Evolutionary conservation across 192 early-diverging fungal species (phyloP).

Genomic region (Spinellus fusiger): DNA sequence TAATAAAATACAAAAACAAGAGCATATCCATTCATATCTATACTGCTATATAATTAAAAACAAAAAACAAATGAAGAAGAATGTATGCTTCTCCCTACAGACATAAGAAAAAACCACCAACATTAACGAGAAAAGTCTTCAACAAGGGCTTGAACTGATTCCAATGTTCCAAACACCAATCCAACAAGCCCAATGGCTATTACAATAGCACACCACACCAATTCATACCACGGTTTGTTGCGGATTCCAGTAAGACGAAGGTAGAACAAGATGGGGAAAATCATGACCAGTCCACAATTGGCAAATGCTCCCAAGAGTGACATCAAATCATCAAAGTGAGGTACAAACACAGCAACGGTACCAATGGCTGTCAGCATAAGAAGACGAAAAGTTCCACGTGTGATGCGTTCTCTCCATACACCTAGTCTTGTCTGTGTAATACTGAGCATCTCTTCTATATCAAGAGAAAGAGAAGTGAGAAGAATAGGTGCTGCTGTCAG

Average conservation of each 20-base stretch:
- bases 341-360: conserved; percentile 57
- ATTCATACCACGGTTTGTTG: conserved; percentile 33
- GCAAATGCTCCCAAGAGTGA: conserved; percentile 73
- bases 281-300: conserved; percentile 73
- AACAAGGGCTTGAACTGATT: conserved; percentile 48
- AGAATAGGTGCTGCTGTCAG: conserved; percentile 60
- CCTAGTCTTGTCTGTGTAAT: conserved; percentile 36
- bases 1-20: too few species aligned
- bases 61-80: background rate
- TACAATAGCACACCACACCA: conserved; percentile 45
- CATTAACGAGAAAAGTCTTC: background rate
- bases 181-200: conserved; percentile 56
- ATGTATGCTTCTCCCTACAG: background rate
- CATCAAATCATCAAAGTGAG: conserved; percentile 78
- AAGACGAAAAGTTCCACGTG: conserved; percentile 41
- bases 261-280: conserved; percentile 76
- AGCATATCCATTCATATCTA: too few species aligned
- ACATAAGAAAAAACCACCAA: background rate
- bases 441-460: conserved; percentile 50
- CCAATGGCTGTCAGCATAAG: conserved; percentile 46
- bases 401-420: conserved; percentile 30
- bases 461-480: conserved; percentile 56
- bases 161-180: conserved; percentile 56
- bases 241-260: conserved; percentile 60
- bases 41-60: background rate